Evolutionary conservation across 1,139 yeast genomes (phyloP), one percentile per base, ranked within the genome.

Genomic region (Saccharomyces hybrid): DNA sequence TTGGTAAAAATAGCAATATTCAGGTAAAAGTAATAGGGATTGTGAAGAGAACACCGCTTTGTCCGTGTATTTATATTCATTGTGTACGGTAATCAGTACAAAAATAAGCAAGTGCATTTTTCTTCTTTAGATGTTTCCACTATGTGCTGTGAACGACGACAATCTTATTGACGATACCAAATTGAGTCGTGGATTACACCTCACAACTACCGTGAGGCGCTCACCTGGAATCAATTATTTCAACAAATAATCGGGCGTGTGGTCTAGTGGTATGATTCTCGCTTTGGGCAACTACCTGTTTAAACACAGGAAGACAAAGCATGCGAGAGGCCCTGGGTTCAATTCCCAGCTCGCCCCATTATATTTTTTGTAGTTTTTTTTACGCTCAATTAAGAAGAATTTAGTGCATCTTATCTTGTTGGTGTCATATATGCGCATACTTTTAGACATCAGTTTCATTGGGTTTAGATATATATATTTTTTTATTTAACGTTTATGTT

Each of bases 271-370:
- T 52, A 52, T 52, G 54, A 52, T 52, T 52, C 54, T 52, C 54
- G 54, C 54, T 52, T 52, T 52, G 54, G 54, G 54, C 48, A 51
- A 42, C 32, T 14, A 21, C n/a, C 38, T 47, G 44, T 21, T 5
- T 32, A 44, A 19, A 19, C 21, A 27, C 27, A 12, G 51, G 19
- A 24, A n/a, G 49, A 28, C 28, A 52, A 52, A 48, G 47, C 48
- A 52, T 52, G 54, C 51, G 54, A 52, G 54, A 52, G 54, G 54
- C 54, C 54, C 54, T 52, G 54, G 54, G 54, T 52, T 52, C 54
- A 52, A 52, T 52, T 52, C 54, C 54, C 54, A 52, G 54, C 54
- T 52, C 54, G 54, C 54, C 54, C 54, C 54, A 27, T 12, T 38
- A 24, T 49, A 14, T 42, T 12, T 24, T 49, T 24, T 24, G 6